Evolutionary conservation across 768 basidiomycete genomes (phyloP).

Genomic region (Naganishia friedmannii): DNA sequence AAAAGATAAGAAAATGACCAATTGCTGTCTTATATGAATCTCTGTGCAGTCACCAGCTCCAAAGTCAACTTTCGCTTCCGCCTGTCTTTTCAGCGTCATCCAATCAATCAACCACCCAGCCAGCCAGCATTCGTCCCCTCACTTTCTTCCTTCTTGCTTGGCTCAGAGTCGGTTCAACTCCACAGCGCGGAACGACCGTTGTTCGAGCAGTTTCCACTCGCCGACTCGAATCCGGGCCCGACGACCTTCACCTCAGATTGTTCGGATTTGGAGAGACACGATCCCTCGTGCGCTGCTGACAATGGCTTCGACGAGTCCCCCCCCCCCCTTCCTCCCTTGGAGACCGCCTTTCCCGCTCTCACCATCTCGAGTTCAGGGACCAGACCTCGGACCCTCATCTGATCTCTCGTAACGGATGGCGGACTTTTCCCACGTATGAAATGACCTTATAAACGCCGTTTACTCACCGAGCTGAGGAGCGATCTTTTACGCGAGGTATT

Average conservation of each 20-base stretch:
- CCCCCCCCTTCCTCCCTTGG: not conserved
- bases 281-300: no score
- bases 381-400: not conserved
- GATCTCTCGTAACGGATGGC: not conserved
- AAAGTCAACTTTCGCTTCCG: constrained; percentile 1
- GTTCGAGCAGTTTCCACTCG: constrained; percentile 22
- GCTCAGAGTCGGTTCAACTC: constrained; percentile 3
- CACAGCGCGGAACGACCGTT: not conserved
- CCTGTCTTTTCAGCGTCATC: constrained; percentile 13
- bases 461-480: constrained; percentile 13
- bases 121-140: constrained; percentile 9
- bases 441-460: constrained; percentile 4
- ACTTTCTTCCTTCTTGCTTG: constrained; percentile 3
- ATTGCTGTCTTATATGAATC: constrained; percentile 1
- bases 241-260: not conserved
- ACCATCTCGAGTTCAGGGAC: not conserved
- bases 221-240: not conserved
- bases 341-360: not conserved
- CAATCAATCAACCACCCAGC: constrained; percentile 1
- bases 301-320: no score
- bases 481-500: constrained; percentile 10
- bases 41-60: not conserved
- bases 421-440: not conserved
- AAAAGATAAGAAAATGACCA: constrained; percentile 11
- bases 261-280: not conserved